These are phyloP conservation scores for Trichoderma afroharzianum DNA, from an alignment of 2,329 filamentous ascomycete genomes.

Conservation along the genomic window DNA sequence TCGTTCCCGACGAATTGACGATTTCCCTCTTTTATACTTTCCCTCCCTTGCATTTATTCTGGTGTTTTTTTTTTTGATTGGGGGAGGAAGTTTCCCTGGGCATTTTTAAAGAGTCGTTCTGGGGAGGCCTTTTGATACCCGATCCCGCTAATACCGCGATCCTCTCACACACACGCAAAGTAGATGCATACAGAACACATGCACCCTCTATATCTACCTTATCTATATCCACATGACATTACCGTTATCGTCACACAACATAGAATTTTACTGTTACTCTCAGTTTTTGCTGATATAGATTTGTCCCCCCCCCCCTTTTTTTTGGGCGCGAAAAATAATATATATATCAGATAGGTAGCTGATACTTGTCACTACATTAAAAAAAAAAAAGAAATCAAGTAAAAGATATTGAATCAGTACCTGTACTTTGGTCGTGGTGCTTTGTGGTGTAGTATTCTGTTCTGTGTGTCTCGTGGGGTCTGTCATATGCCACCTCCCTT, in stretches of 20 bases:
- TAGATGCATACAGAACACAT: neutral
- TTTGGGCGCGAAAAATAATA: neutral
- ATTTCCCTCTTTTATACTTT: neutral
- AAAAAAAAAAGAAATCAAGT: neutral
- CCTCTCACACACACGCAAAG: neutral
- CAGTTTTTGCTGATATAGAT: neutral
- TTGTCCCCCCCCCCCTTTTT: neutral
- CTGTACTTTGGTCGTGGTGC: neutral
- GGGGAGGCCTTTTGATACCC: slow-evolving; percentile 6
- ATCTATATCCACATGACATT: neutral
- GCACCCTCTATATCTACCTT: neutral
- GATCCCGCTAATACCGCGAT: slow-evolving; percentile 1
- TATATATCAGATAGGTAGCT: neutral
- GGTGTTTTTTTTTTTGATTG: neutral
- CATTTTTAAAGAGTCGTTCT: neutral
- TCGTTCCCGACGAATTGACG: neutral
- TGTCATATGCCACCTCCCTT: neutral
- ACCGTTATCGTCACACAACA: neutral
- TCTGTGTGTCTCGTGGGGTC: neutral
- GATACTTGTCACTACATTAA: neutral
- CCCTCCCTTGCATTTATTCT: neutral
- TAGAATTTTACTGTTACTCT: neutral
- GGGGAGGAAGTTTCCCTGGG: neutral
- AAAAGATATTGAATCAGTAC: neutral
- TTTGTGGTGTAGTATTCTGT: neutral